Evolutionary conservation across 495 filamentous ascomycete genomes (phyloP), one percentile per base, ranked within the genome.

Genomic region (Trichocladium antarcticum): DNA sequence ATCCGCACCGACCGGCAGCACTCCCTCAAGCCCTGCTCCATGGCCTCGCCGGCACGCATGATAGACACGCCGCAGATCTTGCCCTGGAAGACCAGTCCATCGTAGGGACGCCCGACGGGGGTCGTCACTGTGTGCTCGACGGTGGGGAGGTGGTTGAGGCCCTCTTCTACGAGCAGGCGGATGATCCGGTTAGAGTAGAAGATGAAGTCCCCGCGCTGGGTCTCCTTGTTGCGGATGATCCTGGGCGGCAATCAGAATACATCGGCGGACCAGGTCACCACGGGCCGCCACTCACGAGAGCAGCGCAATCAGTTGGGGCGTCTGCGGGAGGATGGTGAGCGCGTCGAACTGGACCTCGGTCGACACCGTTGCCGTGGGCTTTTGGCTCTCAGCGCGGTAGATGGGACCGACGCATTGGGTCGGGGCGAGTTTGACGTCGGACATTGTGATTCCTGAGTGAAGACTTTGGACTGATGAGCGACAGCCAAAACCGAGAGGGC

Each of bases 101-200:
- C 74, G 63, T 97, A 97, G n/a, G 78, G 73, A 45, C 82, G 79
- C 22, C 88, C 93, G 49, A 95, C 85, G 0, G 93, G 92, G 15
- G 92, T 96, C 16, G 84, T 92, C 53, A 97, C 79, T 3, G 82
- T 80, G 58, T 92, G 85, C 56, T 85, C 82, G 24, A 94, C 76
- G 17, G 93, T 87, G 14, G 92, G 92, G 22, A 97, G 79, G 67
- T 98, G 92, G 66, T 98, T 98, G 29, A 98, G 74, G 11, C 93
- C 92, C 68, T 97, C 92, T 67, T 98, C 92, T 20, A 98, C 93
- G 10, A 98, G 76, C n/a, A 98, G 76, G 19, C 93, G 87, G 61
- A 97, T 97, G 61, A 98, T 97, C 54, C 92, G 81, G 71, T 98
- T 98, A 40, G 90, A 95, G 68, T 96, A 95, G 74, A 98, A 98